phyloP scores from a whole-genome alignment of 306 rosid species.

The Ceratonia siliqua region DNA sequence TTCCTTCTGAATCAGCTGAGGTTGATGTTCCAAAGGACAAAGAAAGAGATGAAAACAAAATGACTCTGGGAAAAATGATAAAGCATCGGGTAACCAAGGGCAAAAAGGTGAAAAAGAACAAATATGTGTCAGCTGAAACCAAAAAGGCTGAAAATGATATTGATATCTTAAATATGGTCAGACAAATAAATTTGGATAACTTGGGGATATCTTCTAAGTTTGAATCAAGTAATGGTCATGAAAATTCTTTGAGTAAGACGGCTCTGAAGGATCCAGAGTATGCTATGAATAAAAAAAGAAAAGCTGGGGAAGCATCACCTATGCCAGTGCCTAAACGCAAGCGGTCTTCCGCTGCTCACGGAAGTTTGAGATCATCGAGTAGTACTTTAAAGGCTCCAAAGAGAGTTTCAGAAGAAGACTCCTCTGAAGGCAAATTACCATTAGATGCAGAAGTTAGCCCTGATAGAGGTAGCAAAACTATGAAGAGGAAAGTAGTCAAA shows the following conservation, averaged over 20 bases:
- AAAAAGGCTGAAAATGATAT: slow-evolving; percentile 59
- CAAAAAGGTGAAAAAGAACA: slow-evolving; percentile 65
- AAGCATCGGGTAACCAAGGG: slow-evolving; percentile 63
- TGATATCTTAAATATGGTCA: slow-evolving; percentile 66
- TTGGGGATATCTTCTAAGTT: slow-evolving; percentile 54
- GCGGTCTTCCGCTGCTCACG: slow-evolving; percentile 54
- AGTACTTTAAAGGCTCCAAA: slow-evolving; percentile 47
- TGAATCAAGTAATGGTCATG: slow-evolving; percentile 83
- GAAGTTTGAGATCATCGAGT: slow-evolving; percentile 50
- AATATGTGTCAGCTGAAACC: slow-evolving; percentile 46
- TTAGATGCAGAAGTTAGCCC: slow-evolving; percentile 39
- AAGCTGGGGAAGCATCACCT: slow-evolving; percentile 49
- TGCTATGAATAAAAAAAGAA: slow-evolving; percentile 56
- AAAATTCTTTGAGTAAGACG: slow-evolving; percentile 47
- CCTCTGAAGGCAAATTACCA: slow-evolving; percentile 35
- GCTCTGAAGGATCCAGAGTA: slow-evolving; percentile 39
- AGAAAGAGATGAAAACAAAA: slow-evolving; percentile 63
- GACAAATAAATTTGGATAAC: slow-evolving; percentile 73
- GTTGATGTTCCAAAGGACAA: slow-evolving; percentile 58
- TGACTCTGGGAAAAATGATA: slow-evolving; percentile 74
- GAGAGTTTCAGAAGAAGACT: slow-evolving; percentile 47
- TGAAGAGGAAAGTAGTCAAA: slow-evolving; percentile 50
- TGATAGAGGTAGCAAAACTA: slow-evolving; percentile 43
- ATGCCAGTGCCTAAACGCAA: slow-evolving; percentile 60
- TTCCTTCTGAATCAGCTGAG: slow-evolving; percentile 49